phyloP scores from a whole-genome alignment of 2,329 filamentous ascomycete species.

The Cladosporium sphaerospermum region DNA sequence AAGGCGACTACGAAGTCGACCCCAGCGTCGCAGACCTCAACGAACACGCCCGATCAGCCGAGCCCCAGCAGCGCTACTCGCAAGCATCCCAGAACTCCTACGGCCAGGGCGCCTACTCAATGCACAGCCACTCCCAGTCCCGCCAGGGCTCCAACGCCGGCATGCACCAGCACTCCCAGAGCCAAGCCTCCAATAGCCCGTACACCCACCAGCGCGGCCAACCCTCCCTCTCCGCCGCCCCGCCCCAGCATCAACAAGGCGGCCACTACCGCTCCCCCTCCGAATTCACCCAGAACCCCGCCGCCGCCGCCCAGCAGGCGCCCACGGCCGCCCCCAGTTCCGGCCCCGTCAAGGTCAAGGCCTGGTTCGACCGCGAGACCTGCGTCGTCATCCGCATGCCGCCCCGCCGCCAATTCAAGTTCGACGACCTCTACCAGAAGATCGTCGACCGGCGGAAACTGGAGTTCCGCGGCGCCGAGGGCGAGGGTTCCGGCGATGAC shows the following conservation, averaged over 20 bases:
- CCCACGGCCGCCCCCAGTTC: constrained; percentile 39
- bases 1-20: constrained; percentile 91
- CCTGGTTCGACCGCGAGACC: constrained; percentile 80
- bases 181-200: constrained; percentile 11
- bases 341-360: constrained; percentile 74
- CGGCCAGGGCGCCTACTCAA: constrained; percentile 15
- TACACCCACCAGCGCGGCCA: constrained; percentile 20
- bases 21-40: constrained; percentile 51
- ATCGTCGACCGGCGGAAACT: constrained; percentile 79
- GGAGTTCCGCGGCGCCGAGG: constrained; percentile 32
- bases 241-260: constrained; percentile 16
- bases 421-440: constrained; percentile 72
- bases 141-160: constrained; percentile 17
- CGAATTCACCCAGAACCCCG: constrained; percentile 17
- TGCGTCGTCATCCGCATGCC: constrained; percentile 88
- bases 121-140: constrained; percentile 17
- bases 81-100: constrained; percentile 24
- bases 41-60: constrained; percentile 64
- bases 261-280: constrained; percentile 24
- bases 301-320: constrained; percentile 15
- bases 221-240: constrained; percentile 12
- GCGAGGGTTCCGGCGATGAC: constrained; percentile 33
- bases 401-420: constrained; percentile 60
- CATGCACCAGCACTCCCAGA: constrained; percentile 18
- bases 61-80: constrained; percentile 53